These are phyloP conservation scores for Boechera stricta DNA, from an alignment of 345 rosid species.

Conservation along the genomic window DNA sequence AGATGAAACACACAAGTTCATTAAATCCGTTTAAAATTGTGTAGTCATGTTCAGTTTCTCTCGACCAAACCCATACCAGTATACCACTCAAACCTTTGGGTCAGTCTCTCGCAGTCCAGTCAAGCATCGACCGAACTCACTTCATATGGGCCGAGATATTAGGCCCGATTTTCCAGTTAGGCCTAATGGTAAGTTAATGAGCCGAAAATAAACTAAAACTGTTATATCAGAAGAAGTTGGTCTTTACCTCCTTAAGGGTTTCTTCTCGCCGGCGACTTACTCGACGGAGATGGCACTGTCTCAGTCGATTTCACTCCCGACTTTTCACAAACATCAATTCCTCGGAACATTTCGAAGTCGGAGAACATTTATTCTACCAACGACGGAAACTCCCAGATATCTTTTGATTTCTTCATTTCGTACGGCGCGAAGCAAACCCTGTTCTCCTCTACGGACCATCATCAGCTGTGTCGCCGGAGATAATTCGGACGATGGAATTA, in stretches of 20 bases:
- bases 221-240: neutral
- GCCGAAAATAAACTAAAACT: neutral
- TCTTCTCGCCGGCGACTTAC: constrained; percentile 16
- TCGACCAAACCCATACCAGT: no score
- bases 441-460: constrained; percentile 31
- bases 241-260: neutral
- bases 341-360: neutral
- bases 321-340: neutral
- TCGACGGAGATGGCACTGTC: constrained; percentile 47
- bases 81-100: no score
- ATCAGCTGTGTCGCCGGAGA: constrained; percentile 38
- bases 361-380: neutral
- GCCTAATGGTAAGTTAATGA: constrained; percentile 3
- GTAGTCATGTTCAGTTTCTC: no score
- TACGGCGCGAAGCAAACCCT: constrained; percentile 10
- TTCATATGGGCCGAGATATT: neutral
- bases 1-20: no score
- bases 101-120: no score
- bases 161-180: neutral
- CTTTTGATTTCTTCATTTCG: constrained; percentile 19
- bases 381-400: constrained; percentile 14
- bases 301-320: constrained; percentile 8
- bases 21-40: no score
- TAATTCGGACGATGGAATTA: constrained; percentile 19
- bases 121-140: neutral